Evolutionary conservation across 2,329 filamentous ascomycete species (phyloP), one percentile per base, ranked within the genome.

Genomic region (Cyclaneusma minus): DNA sequence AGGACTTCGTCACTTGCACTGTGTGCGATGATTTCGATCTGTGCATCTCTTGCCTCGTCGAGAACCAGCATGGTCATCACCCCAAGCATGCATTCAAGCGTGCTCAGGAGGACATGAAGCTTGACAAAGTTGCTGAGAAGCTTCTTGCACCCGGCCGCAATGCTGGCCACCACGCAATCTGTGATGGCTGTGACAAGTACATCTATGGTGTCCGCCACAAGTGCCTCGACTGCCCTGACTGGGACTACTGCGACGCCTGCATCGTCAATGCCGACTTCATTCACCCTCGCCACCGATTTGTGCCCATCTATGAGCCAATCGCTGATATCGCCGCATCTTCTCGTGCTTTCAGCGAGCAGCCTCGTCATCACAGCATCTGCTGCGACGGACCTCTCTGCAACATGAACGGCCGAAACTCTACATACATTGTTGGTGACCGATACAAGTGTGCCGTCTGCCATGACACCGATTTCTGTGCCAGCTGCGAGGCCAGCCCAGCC

Each of bases 371-470:
- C 35, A 87, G 85, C 31, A 87, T 95, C 47, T 91, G 79, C 63
- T 98, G 89, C 47, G 89, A 98, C 50, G 89, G 89, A 1, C 85
- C 85, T 13, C 64, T 93, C 22, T 98, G 89, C 65, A 65, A 65
- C 32, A 55, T 58, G 59, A 60, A 52, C 40, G 62, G 42, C 39
- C 52, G 38, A 48, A 62, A 48, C 47, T 60, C 45, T 62, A 68
- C 58, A 16, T 93, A 84, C 55, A 94, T 98, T 43, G 64, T 65
- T 28, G 91, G 89, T 27, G 67, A 78, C 33, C 81, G 89, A 36
- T 98, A 89, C 68, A 98, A 98, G 70, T 98, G 89, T 48, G 82
- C 87, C 27, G 77, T 98, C 30, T 98, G 89, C 60, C 66, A 91
- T 45, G 85, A 98, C 49, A 77, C 77, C 17, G 89, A 98, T 54